phyloP scores from a whole-genome alignment of 306 rosid species.

The Malus orientalis region DNA sequence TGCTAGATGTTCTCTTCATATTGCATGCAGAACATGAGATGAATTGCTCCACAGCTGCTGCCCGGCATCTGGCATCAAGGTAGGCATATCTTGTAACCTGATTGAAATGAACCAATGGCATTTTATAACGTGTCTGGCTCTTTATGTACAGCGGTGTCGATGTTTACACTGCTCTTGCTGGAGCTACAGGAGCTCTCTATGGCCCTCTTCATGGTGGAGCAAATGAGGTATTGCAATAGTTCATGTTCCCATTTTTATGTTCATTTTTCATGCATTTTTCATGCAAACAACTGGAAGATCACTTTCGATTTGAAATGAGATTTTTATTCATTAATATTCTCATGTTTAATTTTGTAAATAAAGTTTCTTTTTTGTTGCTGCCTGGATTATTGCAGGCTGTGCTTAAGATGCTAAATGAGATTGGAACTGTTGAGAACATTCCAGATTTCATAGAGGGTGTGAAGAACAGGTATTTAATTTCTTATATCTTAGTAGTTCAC shows the following conservation, averaged over 20 bases:
- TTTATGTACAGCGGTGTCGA: conserved; percentile 67
- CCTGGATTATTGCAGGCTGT: conserved; percentile 50
- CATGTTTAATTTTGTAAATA: neutral
- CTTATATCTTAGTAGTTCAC: neutral
- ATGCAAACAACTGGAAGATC: neutral
- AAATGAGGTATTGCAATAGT: conserved; percentile 52
- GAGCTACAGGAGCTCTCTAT: conserved; percentile 83
- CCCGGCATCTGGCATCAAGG: conserved; percentile 90
- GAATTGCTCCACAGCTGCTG: conserved; percentile 91
- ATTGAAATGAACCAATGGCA: conserved; percentile 4
- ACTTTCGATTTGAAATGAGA: neutral
- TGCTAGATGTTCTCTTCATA: conserved; percentile 71
- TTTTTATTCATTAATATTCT: neutral
- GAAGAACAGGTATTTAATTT: conserved; percentile 52
- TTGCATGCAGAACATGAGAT: conserved; percentile 93
- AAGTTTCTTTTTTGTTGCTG: conserved; percentile 2
- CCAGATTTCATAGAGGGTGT: conserved; percentile 87
- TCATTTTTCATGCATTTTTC: neutral
- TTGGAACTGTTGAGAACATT: conserved; percentile 77
- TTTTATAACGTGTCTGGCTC: conserved; percentile 1
- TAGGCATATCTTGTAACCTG: conserved; percentile 14
- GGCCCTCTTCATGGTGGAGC: conserved; percentile 96
- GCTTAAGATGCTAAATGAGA: conserved; percentile 79
- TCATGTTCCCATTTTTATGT: neutral
- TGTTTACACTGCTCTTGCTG: conserved; percentile 83